Base-by-base conservation (phyloP, 2,329 filamentous ascomycete genomes). In the Diaporthe sp. region DNA sequence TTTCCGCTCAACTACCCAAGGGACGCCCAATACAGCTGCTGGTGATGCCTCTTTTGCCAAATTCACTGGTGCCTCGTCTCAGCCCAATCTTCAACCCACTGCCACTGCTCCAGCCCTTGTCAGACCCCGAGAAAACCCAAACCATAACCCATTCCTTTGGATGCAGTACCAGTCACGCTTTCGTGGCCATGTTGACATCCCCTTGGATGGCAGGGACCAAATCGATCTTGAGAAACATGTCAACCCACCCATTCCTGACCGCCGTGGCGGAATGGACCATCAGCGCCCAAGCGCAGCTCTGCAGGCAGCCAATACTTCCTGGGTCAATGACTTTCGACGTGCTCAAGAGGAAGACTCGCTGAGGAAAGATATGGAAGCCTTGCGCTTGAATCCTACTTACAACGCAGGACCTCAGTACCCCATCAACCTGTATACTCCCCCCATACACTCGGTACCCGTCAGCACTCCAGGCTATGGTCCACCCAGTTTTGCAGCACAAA, bases 1-100 rank as follows among this genome's bases (percentile, higher is more conserved):
- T 67, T 75, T 74, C 61, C 72, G 68, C 13, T 72, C 55, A 71
- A 68, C 53, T 12, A 62, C 77, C 37, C 53, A 67, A 51, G 42
- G 67, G 34, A 37, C 75, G 25, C 6, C n/a, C 69, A 78, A 46
- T 13, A 53, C 25, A 55, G 57, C n/a, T 57, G 25, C 44, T 55
- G 67, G 51, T 19, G 72, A 76, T 68, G 75, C 67, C 28, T 69
- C 67, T 25, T 76, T 76, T 39, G 39, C 72, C 37, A 57, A 44
- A 4, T 76, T 76, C 75, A 75, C 59, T 19, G 25, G 55, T 12
- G 31, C 44, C 44, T 37, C 51, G 34, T 34, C 74, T 55, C 71
- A 59, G 19, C 53, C 57, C 31, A 25, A 37, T 44, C 39, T 44
- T 39, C 71, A 62, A 10, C 22, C 57, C 31, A n/a, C 34, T 46